Conservation (phyloP, 2,329 filamentous ascomycete genomes). For the Diaporthe destruens region DNA sequence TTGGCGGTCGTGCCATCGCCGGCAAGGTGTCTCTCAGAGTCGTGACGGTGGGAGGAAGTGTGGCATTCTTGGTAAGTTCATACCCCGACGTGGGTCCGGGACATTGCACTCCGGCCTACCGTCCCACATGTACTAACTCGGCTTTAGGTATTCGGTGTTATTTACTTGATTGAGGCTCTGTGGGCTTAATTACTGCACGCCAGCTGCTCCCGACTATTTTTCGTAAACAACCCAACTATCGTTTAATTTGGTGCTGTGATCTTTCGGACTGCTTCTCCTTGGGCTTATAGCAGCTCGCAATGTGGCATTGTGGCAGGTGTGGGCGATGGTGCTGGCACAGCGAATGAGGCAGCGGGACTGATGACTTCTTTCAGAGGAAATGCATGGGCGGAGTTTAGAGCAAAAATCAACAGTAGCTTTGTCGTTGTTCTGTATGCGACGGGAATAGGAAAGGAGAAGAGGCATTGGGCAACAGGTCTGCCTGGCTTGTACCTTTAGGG, state of each 20-base stretch:
- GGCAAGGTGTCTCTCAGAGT: slow-evolving; percentile 95
- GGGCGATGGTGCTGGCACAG: not conserved
- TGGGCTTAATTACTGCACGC: slow-evolving; percentile 57
- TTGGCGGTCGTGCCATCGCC: slow-evolving; percentile 92
- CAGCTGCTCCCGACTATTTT: not conserved
- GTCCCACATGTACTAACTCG: slow-evolving; percentile 22
- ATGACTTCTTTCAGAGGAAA: not conserved
- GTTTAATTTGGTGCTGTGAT: slow-evolving; percentile 18
- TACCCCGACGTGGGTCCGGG: slow-evolving; percentile 47
- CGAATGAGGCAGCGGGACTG: not conserved
- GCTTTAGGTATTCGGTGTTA: slow-evolving; percentile 77
- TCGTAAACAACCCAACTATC: slow-evolving; percentile 8
- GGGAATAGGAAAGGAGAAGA: not conserved
- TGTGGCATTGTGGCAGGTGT: slow-evolving; percentile 19
- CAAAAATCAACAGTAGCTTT: not conserved
- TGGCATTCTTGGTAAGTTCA: slow-evolving; percentile 70
- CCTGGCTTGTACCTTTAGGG: not conserved
- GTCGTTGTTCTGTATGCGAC: not conserved
- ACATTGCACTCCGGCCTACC: not conserved
- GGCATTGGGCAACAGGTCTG: slow-evolving; percentile 2
- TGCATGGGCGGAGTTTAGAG: slow-evolving; percentile 38
- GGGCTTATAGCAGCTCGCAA: slow-evolving; percentile 26
- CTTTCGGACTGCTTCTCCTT: not conserved
- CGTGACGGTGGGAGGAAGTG: slow-evolving; percentile 21
- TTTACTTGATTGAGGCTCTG: slow-evolving; percentile 88